Conservation (phyloP, 495 filamentous ascomycete species). For the Hypoxylon fragiforme region DNA sequence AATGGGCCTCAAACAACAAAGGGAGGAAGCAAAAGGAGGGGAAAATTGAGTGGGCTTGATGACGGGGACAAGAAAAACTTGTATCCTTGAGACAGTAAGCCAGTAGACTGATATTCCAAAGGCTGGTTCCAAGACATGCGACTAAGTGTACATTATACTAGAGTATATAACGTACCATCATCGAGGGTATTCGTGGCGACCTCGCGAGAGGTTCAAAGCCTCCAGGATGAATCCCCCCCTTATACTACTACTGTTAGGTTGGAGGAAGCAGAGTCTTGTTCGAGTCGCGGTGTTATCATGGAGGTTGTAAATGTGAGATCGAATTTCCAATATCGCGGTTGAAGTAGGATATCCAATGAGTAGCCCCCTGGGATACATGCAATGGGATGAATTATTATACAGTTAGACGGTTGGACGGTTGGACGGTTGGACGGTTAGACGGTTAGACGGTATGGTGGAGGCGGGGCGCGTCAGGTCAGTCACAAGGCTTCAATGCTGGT, state of each 20-base stretch:
- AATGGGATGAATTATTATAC: constrained; percentile 5
- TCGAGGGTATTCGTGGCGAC: constrained; percentile 38
- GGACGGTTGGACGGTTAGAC: neutral
- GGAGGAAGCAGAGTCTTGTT: constrained; percentile 38
- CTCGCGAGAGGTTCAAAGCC: constrained; percentile 45
- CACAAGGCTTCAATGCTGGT: too few relatives aligned
- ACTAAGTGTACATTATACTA: constrained; percentile 4
- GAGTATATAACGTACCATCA: constrained; percentile 39
- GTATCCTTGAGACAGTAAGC: constrained; percentile 2
- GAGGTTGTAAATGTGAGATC: constrained; percentile 25
- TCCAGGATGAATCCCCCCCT: constrained; percentile 37
- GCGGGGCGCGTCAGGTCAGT: constrained; percentile 14
- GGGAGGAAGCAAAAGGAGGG: neutral
- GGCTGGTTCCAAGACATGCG: constrained; percentile 17
- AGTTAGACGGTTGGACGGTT: neutral
- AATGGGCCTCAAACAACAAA: neutral
- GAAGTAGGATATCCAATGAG: constrained; percentile 18
- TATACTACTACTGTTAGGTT: constrained; percentile 36
- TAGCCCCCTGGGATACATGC: constrained; percentile 19
- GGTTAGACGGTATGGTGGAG: too few relatives aligned
- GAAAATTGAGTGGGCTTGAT: neutral
- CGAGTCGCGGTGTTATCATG: constrained; percentile 45
- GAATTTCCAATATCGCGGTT: constrained; percentile 3
- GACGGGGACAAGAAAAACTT: neutral
- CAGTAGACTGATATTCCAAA: constrained; percentile 6